Percentiles rank a stretch among this genome's conserved stretches.
Evolutionary conservation across 2,329 filamentous ascomycete species (phyloP).

Genomic region (Bipolaris bicolor): DNA sequence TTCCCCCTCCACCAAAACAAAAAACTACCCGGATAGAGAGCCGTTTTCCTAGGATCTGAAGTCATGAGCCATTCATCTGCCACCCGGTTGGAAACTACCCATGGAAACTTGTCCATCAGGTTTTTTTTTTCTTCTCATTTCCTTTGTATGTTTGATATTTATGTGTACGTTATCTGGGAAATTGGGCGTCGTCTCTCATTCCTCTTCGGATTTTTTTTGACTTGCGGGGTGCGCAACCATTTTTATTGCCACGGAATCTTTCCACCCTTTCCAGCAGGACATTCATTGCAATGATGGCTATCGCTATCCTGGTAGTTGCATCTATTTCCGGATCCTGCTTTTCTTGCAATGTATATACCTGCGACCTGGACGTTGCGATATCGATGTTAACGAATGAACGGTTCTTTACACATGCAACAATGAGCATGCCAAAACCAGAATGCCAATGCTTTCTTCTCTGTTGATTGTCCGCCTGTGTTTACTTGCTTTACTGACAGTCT

Average conservation of each 20-base stretch:
- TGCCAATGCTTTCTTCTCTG: neutral
- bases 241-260: constrained; percentile 15
- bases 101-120: constrained; percentile 20
- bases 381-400: constrained; percentile 44
- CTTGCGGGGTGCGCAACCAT: constrained; percentile 13
- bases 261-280: constrained; percentile 8
- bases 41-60: constrained; percentile 25
- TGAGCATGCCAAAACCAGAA: constrained; percentile 17
- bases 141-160: constrained; percentile 20
- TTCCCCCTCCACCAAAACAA: constrained; percentile 19
- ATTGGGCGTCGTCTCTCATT: constrained; percentile 20
- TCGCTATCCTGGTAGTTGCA: constrained; percentile 13
- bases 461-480: neutral
- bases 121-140: constrained; percentile 23
- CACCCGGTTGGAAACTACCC: constrained; percentile 17
- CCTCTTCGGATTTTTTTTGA: constrained; percentile 13
- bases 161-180: constrained; percentile 27
- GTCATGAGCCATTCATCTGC: constrained; percentile 21
- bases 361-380: constrained; percentile 19
- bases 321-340: constrained; percentile 20
- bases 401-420: constrained; percentile 42
- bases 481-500: neutral
- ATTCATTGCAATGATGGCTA: constrained; percentile 12
- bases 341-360: constrained; percentile 46
- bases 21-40: constrained; percentile 38